Base-by-base conservation (phyloP, 2,329 filamentous ascomycete species). In the Aspergillus fumigatus region DNA sequence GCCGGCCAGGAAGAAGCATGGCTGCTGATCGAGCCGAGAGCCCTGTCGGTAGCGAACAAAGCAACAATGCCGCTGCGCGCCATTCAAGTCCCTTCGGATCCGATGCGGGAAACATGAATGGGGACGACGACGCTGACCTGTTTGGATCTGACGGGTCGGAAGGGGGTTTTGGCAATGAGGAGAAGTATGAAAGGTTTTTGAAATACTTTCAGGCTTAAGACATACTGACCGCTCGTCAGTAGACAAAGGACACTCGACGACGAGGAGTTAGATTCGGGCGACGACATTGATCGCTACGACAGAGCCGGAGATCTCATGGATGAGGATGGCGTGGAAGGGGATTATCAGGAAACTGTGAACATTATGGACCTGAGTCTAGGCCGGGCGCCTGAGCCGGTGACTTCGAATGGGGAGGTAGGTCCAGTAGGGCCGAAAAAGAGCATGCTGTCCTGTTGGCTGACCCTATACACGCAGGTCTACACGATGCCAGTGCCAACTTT, bases 401-500 rank as follows among this genome's bases (percentile, higher is more conserved):
- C 68, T 48, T 73, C 67, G 35, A 72, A 75, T 59, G 72, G 69
- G 60, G 69, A 77, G 66, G 74, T 75, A 67, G 43, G 67, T 59
- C 23, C 23, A 53, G 26, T 4, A 32, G 11, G 3, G 10, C 29
- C 21, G 5, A 19, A 14, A 11, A 9, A 19, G 17, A 27, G 7
- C 10, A n/a, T 14, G 25, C 11, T 19, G 4, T 21, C 11, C 4
- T n/a, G 17, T 43, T 17, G 26, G 48, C 58, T 57, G 21, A 60
- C 50, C 41, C 7, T n/a, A 25, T 11, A 29, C 4, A 23, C 17
- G 19, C 53, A 84, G 81, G 73, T 84, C 57, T 87, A 87, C 68
- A 77, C 86, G 10, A 76, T 88, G 67, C 85, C 83, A 61, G 76
- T 88, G n/a, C 85, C 85, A 3, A 77, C 79, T 49, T 87, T 87